phyloP scores from a whole-genome alignment of 306 rosid genomes.

The Macrotyloma uniflorum region DNA sequence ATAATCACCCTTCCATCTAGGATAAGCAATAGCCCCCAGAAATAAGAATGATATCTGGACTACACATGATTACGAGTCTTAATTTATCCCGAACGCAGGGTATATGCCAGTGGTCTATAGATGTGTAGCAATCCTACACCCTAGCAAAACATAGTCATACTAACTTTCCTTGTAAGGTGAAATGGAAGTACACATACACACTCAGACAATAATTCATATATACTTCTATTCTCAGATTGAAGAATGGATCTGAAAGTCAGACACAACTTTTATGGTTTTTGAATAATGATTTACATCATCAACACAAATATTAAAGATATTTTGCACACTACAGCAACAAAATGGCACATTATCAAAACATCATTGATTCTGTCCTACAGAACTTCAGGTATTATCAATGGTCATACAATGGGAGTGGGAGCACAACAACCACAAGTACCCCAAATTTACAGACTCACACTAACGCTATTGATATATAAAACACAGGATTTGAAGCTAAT shows the following conservation, averaged over 20 bases:
- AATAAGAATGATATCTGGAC: not conserved
- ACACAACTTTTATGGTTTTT: not conserved
- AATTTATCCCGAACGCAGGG: constrained; percentile 12
- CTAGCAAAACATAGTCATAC: not conserved
- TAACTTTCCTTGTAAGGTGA: not conserved
- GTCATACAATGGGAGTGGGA: constrained; percentile 7
- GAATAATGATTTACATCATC: constrained; percentile 16
- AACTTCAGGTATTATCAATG: constrained; percentile 6
- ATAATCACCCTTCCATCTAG: not conserved
- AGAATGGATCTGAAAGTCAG: not conserved
- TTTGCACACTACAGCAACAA: not conserved
- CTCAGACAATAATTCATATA: not conserved
- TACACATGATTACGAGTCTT: constrained; percentile 19
- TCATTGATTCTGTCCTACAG: constrained; percentile 1
- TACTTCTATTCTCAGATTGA: not conserved
- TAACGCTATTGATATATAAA: not conserved
- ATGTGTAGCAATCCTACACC: constrained; percentile 15
- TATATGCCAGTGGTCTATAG: not conserved
- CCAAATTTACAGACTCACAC: not conserved
- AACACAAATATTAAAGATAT: not conserved
- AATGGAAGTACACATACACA: not conserved
- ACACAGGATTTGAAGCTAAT: not conserved
- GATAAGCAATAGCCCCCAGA: not conserved
- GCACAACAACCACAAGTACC: constrained; percentile 10
- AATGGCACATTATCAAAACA: not conserved